Evolutionary conservation across 345 rosid species (phyloP).

Genomic region (Eucalyptus cloeziana): DNA sequence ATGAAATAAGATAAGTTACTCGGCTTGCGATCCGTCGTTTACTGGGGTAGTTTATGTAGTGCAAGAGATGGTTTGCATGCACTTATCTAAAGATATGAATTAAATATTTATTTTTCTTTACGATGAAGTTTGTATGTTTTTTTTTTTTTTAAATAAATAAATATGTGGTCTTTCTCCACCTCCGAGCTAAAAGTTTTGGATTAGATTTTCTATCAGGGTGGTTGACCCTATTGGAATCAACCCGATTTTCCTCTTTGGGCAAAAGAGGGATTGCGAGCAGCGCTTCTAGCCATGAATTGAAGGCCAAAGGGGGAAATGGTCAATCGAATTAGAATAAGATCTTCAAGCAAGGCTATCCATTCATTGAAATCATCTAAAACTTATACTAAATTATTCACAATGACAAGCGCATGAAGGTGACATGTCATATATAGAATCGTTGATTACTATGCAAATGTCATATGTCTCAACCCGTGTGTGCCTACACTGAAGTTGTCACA

Average conservation of each 20-base stretch:
- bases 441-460: not conserved
- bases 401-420: not conserved
- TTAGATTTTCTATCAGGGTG: accelerated
- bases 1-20: not conserved
- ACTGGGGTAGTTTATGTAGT: not conserved
- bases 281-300: not conserved
- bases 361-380: not conserved
- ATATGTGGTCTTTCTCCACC: not conserved
- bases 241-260: not conserved
- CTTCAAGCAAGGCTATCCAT: not conserved
- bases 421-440: not conserved
- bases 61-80: not conserved
- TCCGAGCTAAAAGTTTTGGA: accelerated
- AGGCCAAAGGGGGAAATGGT: not conserved
- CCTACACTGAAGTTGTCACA: not conserved
- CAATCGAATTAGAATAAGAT: not conserved
- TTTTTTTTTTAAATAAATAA: not conserved
- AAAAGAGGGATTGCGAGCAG: not conserved
- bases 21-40: accelerated
- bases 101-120: not conserved
- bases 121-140: accelerated
- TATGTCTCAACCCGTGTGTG: not conserved
- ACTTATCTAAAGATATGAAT: not conserved
- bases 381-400: not conserved
- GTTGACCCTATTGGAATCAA: not conserved